A percentile compares a stretch with the other conserved stretches of the same genome.
These are phyloP conservation scores for Casuarina cunninghamiana DNA, from an alignment of 306 rosid genomes.

Conservation along the genomic window DNA sequence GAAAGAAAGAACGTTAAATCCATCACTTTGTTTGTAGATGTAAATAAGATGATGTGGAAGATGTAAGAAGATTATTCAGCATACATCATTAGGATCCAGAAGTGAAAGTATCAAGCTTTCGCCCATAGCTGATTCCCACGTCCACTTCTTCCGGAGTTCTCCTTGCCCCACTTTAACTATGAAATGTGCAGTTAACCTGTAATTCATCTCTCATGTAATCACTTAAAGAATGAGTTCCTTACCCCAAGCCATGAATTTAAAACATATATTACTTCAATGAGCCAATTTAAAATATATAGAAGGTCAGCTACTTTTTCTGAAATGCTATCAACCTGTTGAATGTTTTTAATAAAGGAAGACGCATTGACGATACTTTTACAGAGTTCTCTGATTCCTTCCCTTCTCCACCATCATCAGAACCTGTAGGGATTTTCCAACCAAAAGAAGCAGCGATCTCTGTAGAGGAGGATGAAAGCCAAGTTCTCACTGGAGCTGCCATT, in stretches of 20 bases:
- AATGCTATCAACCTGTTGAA: constrained; percentile 65
- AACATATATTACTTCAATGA: neutral
- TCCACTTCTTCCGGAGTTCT: constrained; percentile 76
- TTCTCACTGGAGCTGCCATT: constrained; percentile 64
- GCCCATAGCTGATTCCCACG: constrained; percentile 92
- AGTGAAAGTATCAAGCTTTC: constrained; percentile 91
- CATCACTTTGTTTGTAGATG: constrained; percentile 21
- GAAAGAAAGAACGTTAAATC: constrained; percentile 11
- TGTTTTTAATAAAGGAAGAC: constrained; percentile 60
- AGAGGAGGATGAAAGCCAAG: constrained; percentile 63
- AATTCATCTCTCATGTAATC: constrained; percentile 40
- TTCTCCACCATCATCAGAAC: constrained; percentile 90
- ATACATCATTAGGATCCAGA: constrained; percentile 83
- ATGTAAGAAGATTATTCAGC: constrained; percentile 12
- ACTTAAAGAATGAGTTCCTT: constrained; percentile 19
- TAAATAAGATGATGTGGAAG: constrained; percentile 18
- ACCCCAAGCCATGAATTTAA: neutral
- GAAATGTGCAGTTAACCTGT: constrained; percentile 89
- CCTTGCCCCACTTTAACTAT: constrained; percentile 68
- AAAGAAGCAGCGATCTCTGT: constrained; percentile 69
- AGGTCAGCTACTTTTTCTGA: constrained; percentile 13
- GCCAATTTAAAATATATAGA: neutral
- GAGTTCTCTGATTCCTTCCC: constrained; percentile 71
- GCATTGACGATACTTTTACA: constrained; percentile 69
- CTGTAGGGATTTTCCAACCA: constrained; percentile 93